Evolutionary conservation across 2,329 filamentous ascomycete species (phyloP).

Genomic region (Penicillium sp.): DNA sequence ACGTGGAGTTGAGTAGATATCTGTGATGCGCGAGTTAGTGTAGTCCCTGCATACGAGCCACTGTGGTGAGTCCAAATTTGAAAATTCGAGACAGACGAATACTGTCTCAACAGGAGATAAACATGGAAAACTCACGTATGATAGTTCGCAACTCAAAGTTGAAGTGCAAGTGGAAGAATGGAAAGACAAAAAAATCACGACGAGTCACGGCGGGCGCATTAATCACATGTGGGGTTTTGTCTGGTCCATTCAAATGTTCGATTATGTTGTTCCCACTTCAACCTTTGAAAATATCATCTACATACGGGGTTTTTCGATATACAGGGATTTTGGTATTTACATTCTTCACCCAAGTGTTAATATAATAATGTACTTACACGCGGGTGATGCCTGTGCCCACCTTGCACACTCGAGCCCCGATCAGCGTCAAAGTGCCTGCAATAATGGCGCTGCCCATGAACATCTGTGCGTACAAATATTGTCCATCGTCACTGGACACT

Average conservation of each 20-base stretch:
- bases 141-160: background rate
- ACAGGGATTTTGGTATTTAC: too few species aligned
- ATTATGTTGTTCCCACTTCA: background rate
- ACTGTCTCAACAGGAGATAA: background rate
- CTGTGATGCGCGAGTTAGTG: background rate
- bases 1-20: background rate
- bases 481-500: slow-evolving; percentile 46
- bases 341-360: background rate
- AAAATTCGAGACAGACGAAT: background rate
- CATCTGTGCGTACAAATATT: slow-evolving; percentile 54
- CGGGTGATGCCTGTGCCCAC: slow-evolving; percentile 30
- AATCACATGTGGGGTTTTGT: slow-evolving; percentile 16
- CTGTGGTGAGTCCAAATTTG: background rate
- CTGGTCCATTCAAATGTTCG: background rate
- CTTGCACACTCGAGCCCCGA: slow-evolving; percentile 42
- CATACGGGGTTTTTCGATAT: too few species aligned
- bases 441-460: slow-evolving; percentile 50
- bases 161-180: background rate
- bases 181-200: background rate
- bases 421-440: slow-evolving; percentile 44
- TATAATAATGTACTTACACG: background rate
- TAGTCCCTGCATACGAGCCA: background rate
- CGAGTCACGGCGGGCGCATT: slow-evolving; percentile 21
- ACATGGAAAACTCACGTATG: background rate
- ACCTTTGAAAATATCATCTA: background rate